Evolutionary conservation across 306 rosid species (phyloP), one percentile per base, ranked within the genome.

Genomic region (Arachis stenosperma): DNA sequence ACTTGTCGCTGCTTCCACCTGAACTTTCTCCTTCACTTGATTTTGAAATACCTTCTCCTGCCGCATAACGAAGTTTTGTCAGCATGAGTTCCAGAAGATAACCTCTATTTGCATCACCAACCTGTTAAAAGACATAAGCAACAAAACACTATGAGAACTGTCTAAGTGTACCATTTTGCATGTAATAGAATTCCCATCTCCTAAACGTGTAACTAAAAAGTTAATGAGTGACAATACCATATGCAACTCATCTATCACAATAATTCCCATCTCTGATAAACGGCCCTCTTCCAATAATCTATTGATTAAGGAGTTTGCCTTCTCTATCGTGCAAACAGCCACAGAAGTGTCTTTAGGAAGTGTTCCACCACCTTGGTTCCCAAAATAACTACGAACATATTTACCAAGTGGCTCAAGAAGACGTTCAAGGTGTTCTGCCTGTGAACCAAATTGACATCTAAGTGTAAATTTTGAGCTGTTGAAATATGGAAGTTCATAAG

Each of bases 61-160:
- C 93, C 65, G 98, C 98, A 80, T 94, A 94, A 51, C 92, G 92
- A 91, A 94, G 98, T 80, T 94, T 94, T 72, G 98, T 94, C 92
- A 94, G 78, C 88, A 94, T 74, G 52, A 94, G 96, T 75, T 94
- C 98, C 83, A 94, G 85, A 73, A 94, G 98, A 86, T 94, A 94
- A 73, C 98, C 98, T 83, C 98, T 85, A 10, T 74, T 73, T 65
- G 77, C 86, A 83, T 94, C 98, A 44, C 98, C 98, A 84, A 94
- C 98, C 98, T 94, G 88, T 81, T 78, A 85, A 82, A 51, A 71
- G 65, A 69, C 61, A 54, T 42, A 58, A 70, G 76, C 55, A 81
- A 12, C 63, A 67, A 67, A 61, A 74, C 56, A 63, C 79, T 70
- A 82, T 22, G 73, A 77, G 77, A 82, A 71, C 46, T 55, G 61